A percentile compares a stretch with the other conserved stretches of the same genome.
phyloP scores from a whole-genome alignment of 768 basidiomycete genomes.

The Tulasnella calospora region DNA sequence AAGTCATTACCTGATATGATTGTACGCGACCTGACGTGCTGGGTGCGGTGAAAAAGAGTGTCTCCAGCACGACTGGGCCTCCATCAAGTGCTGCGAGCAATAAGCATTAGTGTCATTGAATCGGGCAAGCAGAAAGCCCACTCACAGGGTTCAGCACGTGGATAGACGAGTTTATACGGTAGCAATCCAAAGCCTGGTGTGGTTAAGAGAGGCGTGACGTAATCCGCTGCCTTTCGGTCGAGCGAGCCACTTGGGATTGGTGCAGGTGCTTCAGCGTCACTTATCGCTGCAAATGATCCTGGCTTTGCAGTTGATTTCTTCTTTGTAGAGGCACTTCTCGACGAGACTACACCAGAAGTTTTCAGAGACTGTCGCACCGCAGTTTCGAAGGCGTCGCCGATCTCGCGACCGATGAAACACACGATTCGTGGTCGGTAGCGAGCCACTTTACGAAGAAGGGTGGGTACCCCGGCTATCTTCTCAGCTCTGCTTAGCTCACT shows the following conservation, averaged over 20 bases:
- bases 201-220: neutral
- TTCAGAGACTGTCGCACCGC: conserved; percentile 28
- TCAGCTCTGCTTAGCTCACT: conserved; percentile 53
- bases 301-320: neutral
- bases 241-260: neutral
- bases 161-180: conserved; percentile 48
- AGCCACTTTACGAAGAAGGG: conserved; percentile 55
- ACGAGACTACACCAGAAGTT: neutral
- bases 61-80: conserved; percentile 41
- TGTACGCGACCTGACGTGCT: conserved; percentile 73
- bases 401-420: conserved; percentile 73
- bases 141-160: conserved; percentile 1
- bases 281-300: neutral
- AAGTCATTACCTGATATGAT: conserved; percentile 55
- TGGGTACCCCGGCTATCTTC: conserved; percentile 50
- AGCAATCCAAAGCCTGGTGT: conserved; percentile 43
- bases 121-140: neutral
- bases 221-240: neutral
- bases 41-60: conserved; percentile 69
- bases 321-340: conserved; percentile 35
- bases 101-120: conserved; percentile 4
- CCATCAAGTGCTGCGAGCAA: neutral
- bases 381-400: conserved; percentile 47
- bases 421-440: conserved; percentile 57
- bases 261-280: neutral